phyloP scores from a whole-genome alignment of 495 filamentous ascomycete genomes.

The Penicillium goetzii region DNA sequence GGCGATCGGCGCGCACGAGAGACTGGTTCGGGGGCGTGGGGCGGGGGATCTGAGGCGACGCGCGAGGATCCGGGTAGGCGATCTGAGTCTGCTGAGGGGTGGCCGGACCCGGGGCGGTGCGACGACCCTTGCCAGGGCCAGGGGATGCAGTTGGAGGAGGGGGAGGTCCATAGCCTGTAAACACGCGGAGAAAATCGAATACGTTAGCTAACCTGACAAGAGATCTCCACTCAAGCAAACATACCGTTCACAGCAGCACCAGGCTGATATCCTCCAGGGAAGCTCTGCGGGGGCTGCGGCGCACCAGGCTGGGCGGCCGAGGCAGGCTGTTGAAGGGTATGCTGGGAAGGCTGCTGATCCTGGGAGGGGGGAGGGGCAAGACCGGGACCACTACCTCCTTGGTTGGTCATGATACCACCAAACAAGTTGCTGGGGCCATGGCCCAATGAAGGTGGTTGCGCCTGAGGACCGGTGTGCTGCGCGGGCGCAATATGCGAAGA shows the following conservation, averaged over 20 bases:
- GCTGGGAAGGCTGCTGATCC: constrained; percentile 62
- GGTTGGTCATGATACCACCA: constrained; percentile 92
- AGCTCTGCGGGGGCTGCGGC: constrained; percentile 63
- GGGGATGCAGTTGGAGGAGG: constrained; percentile 86
- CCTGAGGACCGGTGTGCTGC: constrained; percentile 79
- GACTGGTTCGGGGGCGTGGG: constrained; percentile 71
- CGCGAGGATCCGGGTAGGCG: constrained; percentile 78
- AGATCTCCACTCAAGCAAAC: constrained; percentile 36
- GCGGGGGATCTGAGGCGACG: constrained; percentile 84
- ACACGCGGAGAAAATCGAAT: constrained; percentile 1
- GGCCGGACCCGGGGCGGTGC: constrained; percentile 70
- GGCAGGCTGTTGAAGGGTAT: constrained; percentile 63
- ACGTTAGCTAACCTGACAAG: constrained; percentile 37
- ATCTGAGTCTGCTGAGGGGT: constrained; percentile 89
- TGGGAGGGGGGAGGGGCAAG: constrained; percentile 80
- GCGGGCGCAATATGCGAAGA: constrained; percentile 64
- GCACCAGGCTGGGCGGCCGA: constrained; percentile 64
- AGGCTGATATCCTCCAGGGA: constrained; percentile 63
- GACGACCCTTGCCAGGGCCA: constrained; percentile 70
- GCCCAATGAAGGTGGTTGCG: constrained; percentile 84
- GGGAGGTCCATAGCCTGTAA: constrained; percentile 64
- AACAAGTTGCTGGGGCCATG: constrained; percentile 91
- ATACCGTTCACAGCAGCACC: constrained; percentile 69
- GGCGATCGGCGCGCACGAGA: constrained; percentile 54
- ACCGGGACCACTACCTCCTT: constrained; percentile 80